Base-by-base conservation (phyloP, 441 rosid species). In the Populus trichocarpa region DNA sequence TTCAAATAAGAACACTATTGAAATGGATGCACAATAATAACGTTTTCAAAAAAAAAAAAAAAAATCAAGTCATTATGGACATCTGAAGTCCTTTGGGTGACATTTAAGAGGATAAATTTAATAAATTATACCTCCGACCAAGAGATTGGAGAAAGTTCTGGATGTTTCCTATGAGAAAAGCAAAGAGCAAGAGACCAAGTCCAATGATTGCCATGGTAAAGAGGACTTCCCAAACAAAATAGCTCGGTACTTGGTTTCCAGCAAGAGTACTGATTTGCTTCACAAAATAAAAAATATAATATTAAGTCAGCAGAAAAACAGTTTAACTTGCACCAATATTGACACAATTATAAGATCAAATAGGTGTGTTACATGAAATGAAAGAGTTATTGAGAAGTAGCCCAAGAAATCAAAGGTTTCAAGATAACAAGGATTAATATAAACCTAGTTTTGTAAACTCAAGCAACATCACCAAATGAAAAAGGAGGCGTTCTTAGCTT, bases 181-280 rank as follows among this genome's bases (percentile, higher is more conserved):
- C 99, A 72, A 96, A 96, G 57, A 96, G 93, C 88, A 96, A 81
- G 70, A 96, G 96, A 18, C 98, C 99, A 25, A 95, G 73, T 81
- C 95, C 97, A 33, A 92, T 81, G 40, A 96, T 89, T 69, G 81
- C 89, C 98, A 93, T 96, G 33, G 98, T 92, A 74, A 96, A 96
- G 74, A 92, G 88, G 79, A 93, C 94, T 89, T 95, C 99, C 85
- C 91, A 78, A 0, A 86, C 66, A 80, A 89, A 92, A 84, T 95
- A 95, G 87, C 96, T 91, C 28, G 99, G 99, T 33, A 0, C 20
- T 80, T 67, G 95, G 81, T 92, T 95, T 81, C 99, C 99, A 70
- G 92, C 97, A 67, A 95, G 91, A 36, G 97, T 92, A 82, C 99
- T 92, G 80, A 96, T 93, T 96, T 96, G 99, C 99, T 95, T 83